Percentiles rank a stretch among this genome's conserved stretches.
phyloP scores from a whole-genome alignment of 2,329 filamentous ascomycete species.

The Aspergillus versicolor region DNA sequence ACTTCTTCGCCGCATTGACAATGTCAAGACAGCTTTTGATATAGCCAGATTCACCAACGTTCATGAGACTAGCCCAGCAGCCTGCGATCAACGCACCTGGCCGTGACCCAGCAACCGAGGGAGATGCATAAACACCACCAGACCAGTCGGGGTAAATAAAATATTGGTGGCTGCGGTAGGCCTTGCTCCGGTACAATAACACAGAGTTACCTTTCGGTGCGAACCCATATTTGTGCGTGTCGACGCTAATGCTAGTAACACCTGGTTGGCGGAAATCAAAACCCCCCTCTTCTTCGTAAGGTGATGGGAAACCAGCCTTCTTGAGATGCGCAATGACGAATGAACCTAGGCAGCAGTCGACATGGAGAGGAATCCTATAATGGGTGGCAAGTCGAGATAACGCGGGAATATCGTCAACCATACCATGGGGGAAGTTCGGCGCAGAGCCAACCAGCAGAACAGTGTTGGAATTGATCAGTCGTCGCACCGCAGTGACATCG shows the following conservation, averaged over 20 bases:
- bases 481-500: constrained; percentile 71
- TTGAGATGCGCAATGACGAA: constrained; percentile 92
- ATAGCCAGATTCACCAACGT: constrained; percentile 83
- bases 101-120: constrained; percentile 84
- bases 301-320: constrained; percentile 75
- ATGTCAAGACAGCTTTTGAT: constrained; percentile 83
- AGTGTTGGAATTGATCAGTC: constrained; percentile 92
- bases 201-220: constrained; percentile 97
- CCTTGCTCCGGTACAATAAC: constrained; percentile 79
- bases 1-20: constrained; percentile 80
- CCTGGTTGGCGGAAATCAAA: constrained; percentile 95
- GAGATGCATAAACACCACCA: constrained; percentile 92
- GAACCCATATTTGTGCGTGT: constrained; percentile 99
- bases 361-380: constrained; percentile 82
- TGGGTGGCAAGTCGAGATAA: constrained; percentile 80
- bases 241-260: constrained; percentile 92
- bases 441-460: constrained; percentile 90
- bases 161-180: constrained; percentile 86
- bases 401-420: constrained; percentile 88
- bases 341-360: constrained; percentile 95
- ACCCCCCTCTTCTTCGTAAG: constrained; percentile 65
- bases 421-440: constrained; percentile 96
- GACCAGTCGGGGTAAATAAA: constrained; percentile 95
- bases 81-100: constrained; percentile 93
- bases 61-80: constrained; percentile 92